These are phyloP conservation scores for Geotrichum klebahnii DNA, from an alignment of 1,139 yeast species.

Conservation along the genomic window DNA sequence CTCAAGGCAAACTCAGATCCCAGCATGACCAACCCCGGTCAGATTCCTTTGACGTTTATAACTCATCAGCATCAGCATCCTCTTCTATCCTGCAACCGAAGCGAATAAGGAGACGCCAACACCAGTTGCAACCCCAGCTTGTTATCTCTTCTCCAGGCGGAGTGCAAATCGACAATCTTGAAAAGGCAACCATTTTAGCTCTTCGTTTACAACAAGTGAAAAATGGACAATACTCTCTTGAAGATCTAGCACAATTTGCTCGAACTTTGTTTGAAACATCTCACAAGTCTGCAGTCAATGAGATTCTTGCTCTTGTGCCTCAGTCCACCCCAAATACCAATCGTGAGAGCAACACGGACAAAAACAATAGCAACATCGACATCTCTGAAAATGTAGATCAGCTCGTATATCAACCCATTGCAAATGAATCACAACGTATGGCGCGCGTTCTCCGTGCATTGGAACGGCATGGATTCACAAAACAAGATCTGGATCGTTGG, in stretches of 20 bases:
- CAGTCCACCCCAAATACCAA: background rate
- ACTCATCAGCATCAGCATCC: background rate
- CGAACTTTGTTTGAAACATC: constrained; percentile 8
- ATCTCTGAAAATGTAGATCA: background rate
- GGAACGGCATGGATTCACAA: constrained; percentile 23
- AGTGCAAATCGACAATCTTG: constrained; percentile 5
- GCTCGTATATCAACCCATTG: background rate
- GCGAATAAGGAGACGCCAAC: constrained; percentile 4
- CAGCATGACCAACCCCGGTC: background rate
- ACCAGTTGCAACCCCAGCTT: background rate
- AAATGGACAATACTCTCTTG: constrained; percentile 1
- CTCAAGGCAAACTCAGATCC: constrained; percentile 2
- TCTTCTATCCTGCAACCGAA: background rate
- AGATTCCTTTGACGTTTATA: constrained; percentile 6
- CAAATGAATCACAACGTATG: constrained; percentile 1
- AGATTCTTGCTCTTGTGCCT: background rate
- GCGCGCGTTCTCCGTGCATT: constrained; percentile 14
- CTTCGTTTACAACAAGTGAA: constrained; percentile 10
- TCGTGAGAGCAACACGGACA: background rate
- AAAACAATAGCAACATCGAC: too few relatives aligned
- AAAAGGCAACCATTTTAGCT: constrained; percentile 14
- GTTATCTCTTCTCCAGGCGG: background rate
- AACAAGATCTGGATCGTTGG: constrained; percentile 28
- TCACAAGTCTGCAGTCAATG: background rate
- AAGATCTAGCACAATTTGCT: constrained; percentile 8